These are phyloP conservation scores for Stephania yunnanensis DNA, from an alignment of 164 flowering plant genomes.

Conservation along the genomic window DNA sequence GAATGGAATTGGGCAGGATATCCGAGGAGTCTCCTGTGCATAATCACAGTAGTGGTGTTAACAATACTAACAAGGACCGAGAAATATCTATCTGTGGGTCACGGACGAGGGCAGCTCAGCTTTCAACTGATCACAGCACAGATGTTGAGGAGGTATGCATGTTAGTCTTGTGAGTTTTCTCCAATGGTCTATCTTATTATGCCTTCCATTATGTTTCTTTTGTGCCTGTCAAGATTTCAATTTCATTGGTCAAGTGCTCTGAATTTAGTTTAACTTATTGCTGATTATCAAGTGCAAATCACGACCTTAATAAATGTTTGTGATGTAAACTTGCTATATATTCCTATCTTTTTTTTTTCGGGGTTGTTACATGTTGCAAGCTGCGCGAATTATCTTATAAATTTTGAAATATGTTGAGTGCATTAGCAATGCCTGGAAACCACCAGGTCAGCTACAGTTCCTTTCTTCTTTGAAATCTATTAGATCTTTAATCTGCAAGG, in stretches of 20 bases:
- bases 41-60: slow-evolving; percentile 32
- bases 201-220: slow-evolving; percentile 1
- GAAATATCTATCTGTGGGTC: slow-evolving; percentile 43
- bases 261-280: neutral
- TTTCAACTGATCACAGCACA: slow-evolving; percentile 65
- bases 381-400: no score
- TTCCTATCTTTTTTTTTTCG: neutral
- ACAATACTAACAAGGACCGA: slow-evolving; percentile 34
- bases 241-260: neutral
- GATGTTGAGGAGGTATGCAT: slow-evolving; percentile 46
- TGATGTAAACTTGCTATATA: neutral
- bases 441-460: no score
- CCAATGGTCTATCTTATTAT: neutral
- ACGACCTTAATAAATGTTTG: neutral
- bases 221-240: neutral
- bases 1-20: slow-evolving; percentile 57
- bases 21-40: slow-evolving; percentile 60
- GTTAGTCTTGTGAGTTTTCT: neutral
- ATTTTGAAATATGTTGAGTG: no score
- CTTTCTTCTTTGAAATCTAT: no score
- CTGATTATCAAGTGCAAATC: neutral
- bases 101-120: slow-evolving; percentile 59
- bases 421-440: no score
- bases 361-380: no score
- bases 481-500: no score